These are phyloP conservation scores for Aspergillus sp. DNA, from an alignment of 2,329 filamentous ascomycete genomes.

Conservation along the genomic window DNA sequence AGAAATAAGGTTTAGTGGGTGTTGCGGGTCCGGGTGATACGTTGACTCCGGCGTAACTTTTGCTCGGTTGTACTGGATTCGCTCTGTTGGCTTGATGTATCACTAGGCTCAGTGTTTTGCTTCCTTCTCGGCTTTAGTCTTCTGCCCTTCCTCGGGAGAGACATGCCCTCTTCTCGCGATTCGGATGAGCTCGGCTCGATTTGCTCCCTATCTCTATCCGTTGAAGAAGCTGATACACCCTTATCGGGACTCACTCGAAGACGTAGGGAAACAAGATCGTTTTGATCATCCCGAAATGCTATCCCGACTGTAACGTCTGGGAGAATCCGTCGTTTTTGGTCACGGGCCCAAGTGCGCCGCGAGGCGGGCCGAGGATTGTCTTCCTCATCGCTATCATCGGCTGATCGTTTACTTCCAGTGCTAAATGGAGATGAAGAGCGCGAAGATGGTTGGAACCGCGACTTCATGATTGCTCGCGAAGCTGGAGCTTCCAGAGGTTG, in stretches of 20 bases:
- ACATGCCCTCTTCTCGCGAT: constrained; percentile 4
- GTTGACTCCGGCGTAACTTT: constrained; percentile 23
- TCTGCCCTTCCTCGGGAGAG: constrained; percentile 6
- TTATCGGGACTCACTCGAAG: constrained; percentile 32
- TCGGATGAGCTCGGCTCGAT: constrained; percentile 12
- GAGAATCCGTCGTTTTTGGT: constrained; percentile 34
- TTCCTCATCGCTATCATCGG: constrained; percentile 39
- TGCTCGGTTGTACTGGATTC: constrained; percentile 16
- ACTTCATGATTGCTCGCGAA: constrained; percentile 30
- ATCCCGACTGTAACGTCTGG: constrained; percentile 42
- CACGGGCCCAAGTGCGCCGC: constrained; percentile 27
- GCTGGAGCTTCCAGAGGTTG: constrained; percentile 22
- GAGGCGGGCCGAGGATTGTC: constrained; percentile 33
- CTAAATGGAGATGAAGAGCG: constrained; percentile 44
- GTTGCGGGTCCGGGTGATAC: constrained; percentile 19
- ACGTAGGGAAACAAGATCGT: constrained; percentile 40
- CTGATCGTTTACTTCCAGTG: constrained; percentile 43
- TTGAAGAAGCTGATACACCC: constrained; percentile 14
- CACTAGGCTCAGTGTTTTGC: constrained; percentile 8
- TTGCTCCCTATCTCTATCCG: neutral
- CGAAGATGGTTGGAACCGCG: constrained; percentile 36
- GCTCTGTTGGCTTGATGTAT: constrained; percentile 13
- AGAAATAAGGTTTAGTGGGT: neutral
- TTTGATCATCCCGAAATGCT: constrained; percentile 37
- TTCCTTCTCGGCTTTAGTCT: constrained; percentile 11